Conservation (phyloP, 2,329 filamentous ascomycete genomes). For the Aspergillus ochraceus region DNA sequence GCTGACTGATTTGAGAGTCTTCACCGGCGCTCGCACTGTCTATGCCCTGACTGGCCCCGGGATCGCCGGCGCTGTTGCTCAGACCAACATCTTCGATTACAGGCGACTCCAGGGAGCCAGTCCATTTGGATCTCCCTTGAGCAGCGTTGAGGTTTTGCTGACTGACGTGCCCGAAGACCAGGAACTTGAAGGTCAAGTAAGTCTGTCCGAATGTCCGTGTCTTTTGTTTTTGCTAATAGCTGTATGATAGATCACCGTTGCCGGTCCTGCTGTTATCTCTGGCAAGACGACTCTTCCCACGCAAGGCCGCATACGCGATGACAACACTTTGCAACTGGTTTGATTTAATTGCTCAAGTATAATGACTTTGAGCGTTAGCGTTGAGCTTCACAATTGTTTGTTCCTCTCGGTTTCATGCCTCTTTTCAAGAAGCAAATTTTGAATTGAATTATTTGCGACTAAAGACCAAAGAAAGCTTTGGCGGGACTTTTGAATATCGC, state of each 20-base stretch:
- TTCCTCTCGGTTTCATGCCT: neutral
- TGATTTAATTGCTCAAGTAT: neutral
- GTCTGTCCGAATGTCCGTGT: conserved; percentile 21
- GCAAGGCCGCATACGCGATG: conserved; percentile 64
- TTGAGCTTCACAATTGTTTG: neutral
- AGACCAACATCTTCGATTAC: conserved; percentile 88
- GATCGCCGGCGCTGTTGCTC: conserved; percentile 86
- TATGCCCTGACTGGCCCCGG: conserved; percentile 80
- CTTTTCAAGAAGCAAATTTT: neutral
- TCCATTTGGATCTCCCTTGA: conserved; percentile 82
- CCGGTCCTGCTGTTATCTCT: conserved; percentile 72
- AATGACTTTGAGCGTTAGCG: conserved; percentile 1
- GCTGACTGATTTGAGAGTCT: conserved; percentile 78
- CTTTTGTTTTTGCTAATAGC: conserved; percentile 15
- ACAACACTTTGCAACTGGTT: conserved; percentile 67
- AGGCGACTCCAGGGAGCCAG: conserved; percentile 51
- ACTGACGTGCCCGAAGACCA: conserved; percentile 35
- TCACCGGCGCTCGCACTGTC: conserved; percentile 75
- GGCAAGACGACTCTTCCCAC: conserved; percentile 65
- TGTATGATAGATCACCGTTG: conserved; percentile 62
- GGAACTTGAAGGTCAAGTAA: conserved; percentile 59
- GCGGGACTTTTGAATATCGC: neutral
- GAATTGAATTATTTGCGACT: neutral
- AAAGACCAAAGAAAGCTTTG: neutral
- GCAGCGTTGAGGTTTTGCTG: conserved; percentile 75